These are phyloP conservation scores for Colletotrichum costaricense DNA, from an alignment of 2,329 filamentous ascomycete species.

Conservation along the genomic window DNA sequence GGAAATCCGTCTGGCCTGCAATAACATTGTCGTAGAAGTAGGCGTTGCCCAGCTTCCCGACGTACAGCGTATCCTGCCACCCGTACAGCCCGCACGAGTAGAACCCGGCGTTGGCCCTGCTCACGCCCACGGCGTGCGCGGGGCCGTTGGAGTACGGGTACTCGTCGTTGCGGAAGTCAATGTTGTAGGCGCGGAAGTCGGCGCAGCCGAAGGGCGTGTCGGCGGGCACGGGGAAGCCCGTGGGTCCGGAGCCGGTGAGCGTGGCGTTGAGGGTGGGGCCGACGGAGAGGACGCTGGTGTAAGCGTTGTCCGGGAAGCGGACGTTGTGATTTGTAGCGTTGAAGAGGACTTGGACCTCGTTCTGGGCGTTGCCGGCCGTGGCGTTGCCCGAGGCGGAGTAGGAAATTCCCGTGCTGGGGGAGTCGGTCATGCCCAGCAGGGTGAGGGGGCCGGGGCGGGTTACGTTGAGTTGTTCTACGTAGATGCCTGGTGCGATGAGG, in stretches of 20 bases:
- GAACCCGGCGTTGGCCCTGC: slow-evolving; percentile 74
- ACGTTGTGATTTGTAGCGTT: slow-evolving; percentile 63
- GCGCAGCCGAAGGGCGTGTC: slow-evolving; percentile 72
- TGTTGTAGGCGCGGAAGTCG: slow-evolving; percentile 75
- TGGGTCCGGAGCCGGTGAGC: slow-evolving; percentile 70
- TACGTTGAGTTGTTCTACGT: slow-evolving; percentile 74
- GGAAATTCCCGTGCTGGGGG: slow-evolving; percentile 44
- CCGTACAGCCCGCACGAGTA: slow-evolving; percentile 75
- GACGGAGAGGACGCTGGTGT: slow-evolving; percentile 70
- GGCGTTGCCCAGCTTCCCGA: slow-evolving; percentile 59
- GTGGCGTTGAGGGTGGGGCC: slow-evolving; percentile 73
- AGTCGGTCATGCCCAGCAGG: slow-evolving; percentile 67
- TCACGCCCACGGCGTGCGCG: slow-evolving; percentile 68
- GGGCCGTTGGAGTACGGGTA: slow-evolving; percentile 63
- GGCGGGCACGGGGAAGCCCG: slow-evolving; percentile 68
- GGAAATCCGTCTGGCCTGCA: slow-evolving; percentile 75
- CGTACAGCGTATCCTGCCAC: slow-evolving; percentile 72
- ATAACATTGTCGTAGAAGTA: slow-evolving; percentile 72
- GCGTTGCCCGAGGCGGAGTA: slow-evolving; percentile 57
- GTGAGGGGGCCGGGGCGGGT: slow-evolving; percentile 71
- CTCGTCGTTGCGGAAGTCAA: slow-evolving; percentile 73
- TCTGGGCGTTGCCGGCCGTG: slow-evolving; percentile 41
- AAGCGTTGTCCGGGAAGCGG: slow-evolving; percentile 67
- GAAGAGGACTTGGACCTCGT: slow-evolving; percentile 69
- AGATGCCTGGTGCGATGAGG: slow-evolving; percentile 69